phyloP scores from a whole-genome alignment of 306 rosid genomes.

The Quercus suber region DNA sequence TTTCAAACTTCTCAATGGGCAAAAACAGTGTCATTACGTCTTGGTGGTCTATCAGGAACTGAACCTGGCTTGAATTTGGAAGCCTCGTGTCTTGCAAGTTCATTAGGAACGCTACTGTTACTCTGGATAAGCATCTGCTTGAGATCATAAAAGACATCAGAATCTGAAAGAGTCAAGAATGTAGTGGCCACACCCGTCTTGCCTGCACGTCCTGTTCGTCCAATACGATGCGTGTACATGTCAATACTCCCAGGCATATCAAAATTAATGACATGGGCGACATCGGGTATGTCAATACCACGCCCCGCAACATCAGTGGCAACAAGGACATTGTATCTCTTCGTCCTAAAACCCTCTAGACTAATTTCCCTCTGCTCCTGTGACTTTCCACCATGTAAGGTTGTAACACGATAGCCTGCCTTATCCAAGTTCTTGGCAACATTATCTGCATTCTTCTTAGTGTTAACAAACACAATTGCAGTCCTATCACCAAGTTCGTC shows the following conservation, averaged over 20 bases:
- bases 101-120: constrained; percentile 85
- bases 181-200: constrained; percentile 86
- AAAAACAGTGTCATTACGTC: constrained; percentile 82
- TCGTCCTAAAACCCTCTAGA: constrained; percentile 88
- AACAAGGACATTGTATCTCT: constrained; percentile 83
- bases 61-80: constrained; percentile 88
- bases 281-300: constrained; percentile 95
- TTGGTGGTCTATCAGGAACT: constrained; percentile 87
- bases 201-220: constrained; percentile 93
- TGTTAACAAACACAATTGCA: constrained; percentile 55
- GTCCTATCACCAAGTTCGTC: constrained; percentile 56
- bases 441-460: constrained; percentile 50
- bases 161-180: constrained; percentile 69
- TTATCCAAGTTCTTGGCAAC: constrained; percentile 53
- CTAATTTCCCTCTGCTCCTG: constrained; percentile 92
- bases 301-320: constrained; percentile 96
- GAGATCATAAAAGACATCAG: constrained; percentile 85
- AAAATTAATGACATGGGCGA: constrained; percentile 82
- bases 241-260: constrained; percentile 93
- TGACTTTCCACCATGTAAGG: constrained; percentile 87
- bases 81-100: constrained; percentile 89
- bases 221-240: constrained; percentile 89
- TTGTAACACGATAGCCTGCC: constrained; percentile 72
- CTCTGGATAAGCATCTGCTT: constrained; percentile 90
- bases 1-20: constrained; percentile 46